Evolutionary conservation across 306 rosid species (phyloP).

Genomic region (Rubus parviflorus): DNA sequence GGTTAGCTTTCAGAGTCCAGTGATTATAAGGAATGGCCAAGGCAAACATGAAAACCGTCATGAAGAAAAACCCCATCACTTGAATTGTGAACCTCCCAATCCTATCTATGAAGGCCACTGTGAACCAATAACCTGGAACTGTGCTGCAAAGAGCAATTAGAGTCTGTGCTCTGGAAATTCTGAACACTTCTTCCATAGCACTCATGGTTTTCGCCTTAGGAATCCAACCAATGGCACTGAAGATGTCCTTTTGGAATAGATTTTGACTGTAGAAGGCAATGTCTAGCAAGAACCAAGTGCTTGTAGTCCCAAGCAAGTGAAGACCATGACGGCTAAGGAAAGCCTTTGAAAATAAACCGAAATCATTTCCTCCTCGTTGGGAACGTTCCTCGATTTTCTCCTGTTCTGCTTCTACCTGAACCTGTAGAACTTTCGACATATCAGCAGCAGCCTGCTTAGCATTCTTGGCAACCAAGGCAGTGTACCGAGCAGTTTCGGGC

Average conservation of each 20-base stretch:
- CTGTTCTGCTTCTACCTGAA: conserved; percentile 51
- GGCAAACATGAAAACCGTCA: conserved; percentile 90
- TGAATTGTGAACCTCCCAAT: conserved; percentile 74
- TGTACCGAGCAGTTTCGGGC: conserved; percentile 95
- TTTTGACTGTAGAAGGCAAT: conserved; percentile 90
- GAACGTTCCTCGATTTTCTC: conserved; percentile 33
- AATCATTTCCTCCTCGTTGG: conserved; percentile 34
- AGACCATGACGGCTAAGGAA: conserved; percentile 70
- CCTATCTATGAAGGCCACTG: conserved; percentile 67
- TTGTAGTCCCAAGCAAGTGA: conserved; percentile 69
- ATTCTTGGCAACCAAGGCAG: conserved; percentile 85
- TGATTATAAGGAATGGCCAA: conserved; percentile 82
- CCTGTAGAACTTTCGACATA: conserved; percentile 74
- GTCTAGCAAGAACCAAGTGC: conserved; percentile 84
- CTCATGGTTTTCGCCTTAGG: conserved; percentile 66
- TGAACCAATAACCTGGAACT: conserved; percentile 92
- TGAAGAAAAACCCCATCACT: conserved; percentile 77
- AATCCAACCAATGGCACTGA: conserved; percentile 85
- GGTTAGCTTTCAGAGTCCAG: conserved; percentile 63
- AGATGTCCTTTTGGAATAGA: conserved; percentile 86
- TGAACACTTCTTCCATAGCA: conserved; percentile 75
- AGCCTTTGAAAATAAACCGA: conserved; percentile 56
- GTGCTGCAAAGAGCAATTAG: conserved; percentile 86
- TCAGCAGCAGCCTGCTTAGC: conserved; percentile 69
- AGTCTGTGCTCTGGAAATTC: conserved; percentile 77